phyloP scores from a whole-genome alignment of 495 filamentous ascomycete species.

The Daldinia vernicosa region DNA sequence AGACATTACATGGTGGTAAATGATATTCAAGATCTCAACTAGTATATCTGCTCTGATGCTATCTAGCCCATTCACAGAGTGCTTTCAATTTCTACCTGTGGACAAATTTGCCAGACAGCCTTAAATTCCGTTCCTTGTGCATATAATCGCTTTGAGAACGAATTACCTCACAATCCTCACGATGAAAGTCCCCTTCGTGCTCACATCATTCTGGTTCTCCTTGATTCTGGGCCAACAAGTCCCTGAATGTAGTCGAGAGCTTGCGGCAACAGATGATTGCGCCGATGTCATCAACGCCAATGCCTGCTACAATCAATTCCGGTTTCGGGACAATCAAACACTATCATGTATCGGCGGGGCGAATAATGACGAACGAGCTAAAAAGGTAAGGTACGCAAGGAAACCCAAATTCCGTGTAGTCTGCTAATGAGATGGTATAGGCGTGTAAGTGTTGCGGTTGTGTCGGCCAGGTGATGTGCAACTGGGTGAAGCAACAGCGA shows the following conservation, averaged over 20 bases:
- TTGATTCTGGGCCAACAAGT: constrained; percentile 42
- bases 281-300: constrained; percentile 54
- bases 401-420: not conserved
- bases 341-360: constrained; percentile 52
- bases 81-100: constrained; percentile 8
- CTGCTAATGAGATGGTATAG: constrained; percentile 32
- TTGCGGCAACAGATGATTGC: constrained; percentile 52
- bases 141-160: not conserved
- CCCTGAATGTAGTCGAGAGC: constrained; percentile 47
- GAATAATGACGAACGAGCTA: constrained; percentile 45
- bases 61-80: constrained; percentile 12
- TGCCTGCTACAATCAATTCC: constrained; percentile 57
- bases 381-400: constrained; percentile 40
- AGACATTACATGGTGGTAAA: constrained; percentile 3
- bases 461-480: constrained; percentile 49
- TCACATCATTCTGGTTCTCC: constrained; percentile 41
- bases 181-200: constrained; percentile 45
- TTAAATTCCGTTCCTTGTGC: not conserved
- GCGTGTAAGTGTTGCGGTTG: constrained; percentile 53
- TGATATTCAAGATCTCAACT: not conserved
- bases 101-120: not conserved
- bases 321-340: constrained; percentile 49
- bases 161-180: constrained; percentile 3
- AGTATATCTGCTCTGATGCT: constrained; percentile 44
- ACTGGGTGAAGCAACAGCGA: constrained; percentile 45